A percentile compares a stretch with the other conserved stretches of the same genome.
Conservation (phyloP, 768 basidiomycete species). For the Flagelloscypha sp. region DNA sequence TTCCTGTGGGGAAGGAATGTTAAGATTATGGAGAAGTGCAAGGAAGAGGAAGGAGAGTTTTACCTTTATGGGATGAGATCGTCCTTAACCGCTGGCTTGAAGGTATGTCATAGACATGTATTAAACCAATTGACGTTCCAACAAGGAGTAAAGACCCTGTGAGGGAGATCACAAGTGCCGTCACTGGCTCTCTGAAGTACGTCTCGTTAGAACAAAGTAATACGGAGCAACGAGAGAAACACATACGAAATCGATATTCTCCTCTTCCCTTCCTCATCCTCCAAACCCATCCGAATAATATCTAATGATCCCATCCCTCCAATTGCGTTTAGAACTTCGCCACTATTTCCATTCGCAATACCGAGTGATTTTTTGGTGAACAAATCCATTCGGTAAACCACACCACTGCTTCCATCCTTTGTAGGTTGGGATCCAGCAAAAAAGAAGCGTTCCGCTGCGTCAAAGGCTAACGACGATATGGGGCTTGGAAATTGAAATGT, state of each 20-base stretch:
- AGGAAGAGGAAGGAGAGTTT: too few species aligned
- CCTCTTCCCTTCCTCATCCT: conserved; percentile 43
- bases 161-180: conserved; percentile 66
- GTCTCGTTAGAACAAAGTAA: conserved; percentile 3
- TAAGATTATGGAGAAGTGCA: conserved; percentile 55
- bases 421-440: too few species aligned
- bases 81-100: conserved; percentile 87
- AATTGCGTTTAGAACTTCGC: conserved; percentile 52
- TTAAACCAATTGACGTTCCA: conserved; percentile 64
- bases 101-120: conserved; percentile 80
- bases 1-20: too few species aligned
- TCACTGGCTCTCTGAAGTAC: conserved; percentile 58
- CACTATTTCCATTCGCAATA: conserved; percentile 47
- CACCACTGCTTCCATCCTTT: too few species aligned
- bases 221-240: too few species aligned
- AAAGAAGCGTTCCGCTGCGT: conserved; percentile 79
- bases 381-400: conserved; percentile 62
- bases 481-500: conserved; percentile 84
- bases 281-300: conserved; percentile 58
- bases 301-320: conserved; percentile 69
- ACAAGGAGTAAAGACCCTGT: conserved; percentile 73
- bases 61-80: conserved; percentile 65
- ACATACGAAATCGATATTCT: conserved; percentile 66
- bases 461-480: conserved; percentile 64
- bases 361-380: conserved; percentile 74